Percentiles rank a stretch among this genome's conserved stretches.
Evolutionary conservation across 129 eudicot genomes (phyloP).

Genomic region (Apium graveolens): DNA sequence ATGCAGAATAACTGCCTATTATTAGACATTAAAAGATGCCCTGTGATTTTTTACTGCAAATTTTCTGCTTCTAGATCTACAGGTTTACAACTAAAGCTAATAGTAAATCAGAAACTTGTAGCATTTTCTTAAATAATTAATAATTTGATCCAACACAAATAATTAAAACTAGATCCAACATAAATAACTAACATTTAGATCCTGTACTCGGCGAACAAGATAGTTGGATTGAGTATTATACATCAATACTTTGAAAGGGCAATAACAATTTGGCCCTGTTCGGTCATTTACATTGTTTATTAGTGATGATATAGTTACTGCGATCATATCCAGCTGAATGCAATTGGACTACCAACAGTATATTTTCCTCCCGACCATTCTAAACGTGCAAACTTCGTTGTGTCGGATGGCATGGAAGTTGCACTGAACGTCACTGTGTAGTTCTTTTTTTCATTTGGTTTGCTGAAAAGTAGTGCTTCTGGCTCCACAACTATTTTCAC

Average conservation of each 20-base stretch:
- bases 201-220: background rate
- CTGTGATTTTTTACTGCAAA: background rate
- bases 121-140: background rate
- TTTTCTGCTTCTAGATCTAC: background rate
- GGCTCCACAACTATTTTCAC: constrained; percentile 59
- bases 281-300: constrained; percentile 16
- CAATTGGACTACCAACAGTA: constrained; percentile 57
- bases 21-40: background rate
- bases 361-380: constrained; percentile 56
- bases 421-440: constrained; percentile 68
- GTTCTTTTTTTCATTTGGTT: constrained; percentile 40
- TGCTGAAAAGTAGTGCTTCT: constrained; percentile 34
- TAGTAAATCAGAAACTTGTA: background rate
- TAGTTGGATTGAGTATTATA: background rate
- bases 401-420: constrained; percentile 58
- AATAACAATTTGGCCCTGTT: background rate
- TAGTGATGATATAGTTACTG: constrained; percentile 9
- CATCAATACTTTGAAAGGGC: background rate
- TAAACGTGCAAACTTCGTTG: constrained; percentile 38
- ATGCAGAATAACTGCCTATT: background rate
- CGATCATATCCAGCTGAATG: constrained; percentile 57
- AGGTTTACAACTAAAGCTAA: background rate
- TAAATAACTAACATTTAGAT: background rate
- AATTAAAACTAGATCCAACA: background rate
- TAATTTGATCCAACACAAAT: background rate